phyloP scores from a whole-genome alignment of 2,329 filamentous ascomycete species.

The Hymenoscyphus albidus region DNA sequence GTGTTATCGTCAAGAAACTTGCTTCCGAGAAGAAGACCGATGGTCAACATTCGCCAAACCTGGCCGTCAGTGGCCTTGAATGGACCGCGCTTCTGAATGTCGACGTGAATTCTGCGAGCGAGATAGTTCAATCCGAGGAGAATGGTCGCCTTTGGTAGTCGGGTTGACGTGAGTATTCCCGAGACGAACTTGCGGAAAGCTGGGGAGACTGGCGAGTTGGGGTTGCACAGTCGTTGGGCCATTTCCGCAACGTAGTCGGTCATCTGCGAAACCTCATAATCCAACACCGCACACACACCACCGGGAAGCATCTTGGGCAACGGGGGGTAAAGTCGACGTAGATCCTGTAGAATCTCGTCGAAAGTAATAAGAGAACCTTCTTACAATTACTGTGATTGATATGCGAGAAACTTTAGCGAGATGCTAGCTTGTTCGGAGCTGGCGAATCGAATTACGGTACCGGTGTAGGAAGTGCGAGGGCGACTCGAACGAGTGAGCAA shows the following conservation, averaged over 20 bases:
- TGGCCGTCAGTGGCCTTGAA: constrained; percentile 47
- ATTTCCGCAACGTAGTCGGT: constrained; percentile 72
- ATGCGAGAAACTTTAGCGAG: constrained; percentile 15
- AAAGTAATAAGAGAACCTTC: constrained; percentile 28
- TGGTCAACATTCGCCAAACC: constrained; percentile 66
- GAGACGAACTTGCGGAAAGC: constrained; percentile 72
- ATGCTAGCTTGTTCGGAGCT: constrained; percentile 17
- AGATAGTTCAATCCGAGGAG: constrained; percentile 68
- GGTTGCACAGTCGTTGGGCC: constrained; percentile 63
- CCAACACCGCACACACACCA: constrained; percentile 68
- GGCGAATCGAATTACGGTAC: constrained; percentile 18
- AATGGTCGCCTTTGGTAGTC: constrained; percentile 69
- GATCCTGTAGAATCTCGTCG: constrained; percentile 33
- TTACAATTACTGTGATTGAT: constrained; percentile 19
- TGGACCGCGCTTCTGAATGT: constrained; percentile 41
- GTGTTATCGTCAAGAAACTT: constrained; percentile 78
- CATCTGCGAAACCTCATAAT: constrained; percentile 77
- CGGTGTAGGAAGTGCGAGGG: constrained; percentile 14
- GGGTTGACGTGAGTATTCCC: constrained; percentile 67
- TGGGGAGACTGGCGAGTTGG: constrained; percentile 53
- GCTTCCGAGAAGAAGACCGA: constrained; percentile 65
- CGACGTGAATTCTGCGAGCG: constrained; percentile 58
- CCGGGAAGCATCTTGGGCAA: constrained; percentile 41
- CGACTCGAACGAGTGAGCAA: constrained; percentile 22
- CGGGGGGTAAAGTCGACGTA: constrained; percentile 26